These are phyloP conservation scores for Sequoiadendron giganteum DNA, from an alignment of 75 land plant species.

Conservation along the genomic window DNA sequence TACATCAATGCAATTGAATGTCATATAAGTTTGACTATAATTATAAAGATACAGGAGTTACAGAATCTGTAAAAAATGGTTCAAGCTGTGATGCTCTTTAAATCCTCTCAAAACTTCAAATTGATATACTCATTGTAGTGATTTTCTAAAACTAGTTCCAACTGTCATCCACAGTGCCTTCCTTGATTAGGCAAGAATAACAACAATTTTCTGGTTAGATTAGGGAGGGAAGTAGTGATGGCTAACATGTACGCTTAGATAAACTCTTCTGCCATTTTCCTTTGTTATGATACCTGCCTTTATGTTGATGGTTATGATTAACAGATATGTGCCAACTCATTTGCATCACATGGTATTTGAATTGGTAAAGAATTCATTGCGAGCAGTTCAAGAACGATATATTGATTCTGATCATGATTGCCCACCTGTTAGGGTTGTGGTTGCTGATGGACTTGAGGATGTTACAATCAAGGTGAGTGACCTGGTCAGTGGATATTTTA, in stretches of 20 bases:
- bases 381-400: constrained; percentile 92
- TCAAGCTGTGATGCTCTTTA: background rate
- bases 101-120: background rate
- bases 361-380: constrained; percentile 93
- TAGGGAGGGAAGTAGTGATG: background rate
- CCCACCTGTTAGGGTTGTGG: constrained; percentile 87
- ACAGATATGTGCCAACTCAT: constrained; percentile 95
- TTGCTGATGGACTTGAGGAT: constrained; percentile 97
- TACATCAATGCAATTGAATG: background rate
- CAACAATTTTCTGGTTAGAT: background rate
- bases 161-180: background rate
- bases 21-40: no score
- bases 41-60: background rate
- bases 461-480: constrained; percentile 89
- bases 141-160: background rate
- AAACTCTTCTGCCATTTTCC: background rate
- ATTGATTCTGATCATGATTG: constrained; percentile 74
- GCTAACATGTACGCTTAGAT: constrained; percentile 4
- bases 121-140: background rate
- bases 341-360: constrained; percentile 99
- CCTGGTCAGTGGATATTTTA: background rate
- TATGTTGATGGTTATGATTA: background rate
- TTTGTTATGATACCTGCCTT: background rate
- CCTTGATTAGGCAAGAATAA: background rate
- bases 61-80: background rate